Evolutionary conservation across 2,329 filamentous ascomycete species (phyloP).

Genomic region (Exserohilum rostratum): DNA sequence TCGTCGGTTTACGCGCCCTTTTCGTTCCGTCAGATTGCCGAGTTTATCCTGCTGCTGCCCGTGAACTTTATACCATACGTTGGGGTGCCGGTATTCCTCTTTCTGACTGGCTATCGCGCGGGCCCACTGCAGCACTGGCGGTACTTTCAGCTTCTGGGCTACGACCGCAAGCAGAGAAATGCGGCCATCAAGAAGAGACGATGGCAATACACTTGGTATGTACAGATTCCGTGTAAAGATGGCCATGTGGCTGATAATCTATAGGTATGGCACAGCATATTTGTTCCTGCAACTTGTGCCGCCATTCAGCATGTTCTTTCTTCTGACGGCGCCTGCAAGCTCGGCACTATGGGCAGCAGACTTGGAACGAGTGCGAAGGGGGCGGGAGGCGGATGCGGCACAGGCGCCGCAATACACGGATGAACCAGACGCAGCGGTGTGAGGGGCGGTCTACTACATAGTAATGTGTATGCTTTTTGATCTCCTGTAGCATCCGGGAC

Average conservation of each 20-base stretch:
- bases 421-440: conserved; percentile 33
- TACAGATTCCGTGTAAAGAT: conserved; percentile 1
- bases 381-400: conserved; percentile 27
- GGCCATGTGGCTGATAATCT: conserved; percentile 9
- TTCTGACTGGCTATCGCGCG: conserved; percentile 84
- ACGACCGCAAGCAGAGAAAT: conserved; percentile 76
- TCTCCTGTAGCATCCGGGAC: not conserved
- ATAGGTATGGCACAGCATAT: conserved; percentile 81
- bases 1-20: conserved; percentile 84
- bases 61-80: conserved; percentile 86
- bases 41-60: conserved; percentile 71
- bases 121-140: conserved; percentile 90
- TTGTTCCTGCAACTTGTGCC: conserved; percentile 87
- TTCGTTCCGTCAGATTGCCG: conserved; percentile 86
- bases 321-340: conserved; percentile 84
- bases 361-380: conserved; percentile 62
- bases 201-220: conserved; percentile 84
- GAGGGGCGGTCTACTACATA: not conserved
- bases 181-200: conserved; percentile 69
- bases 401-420: conserved; percentile 38
- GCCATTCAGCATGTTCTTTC: conserved; percentile 89
- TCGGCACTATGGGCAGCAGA: conserved; percentile 85
- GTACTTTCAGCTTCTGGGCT: conserved; percentile 80
- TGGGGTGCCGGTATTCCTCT: conserved; percentile 82
- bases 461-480: too few species aligned